Base-by-base conservation (phyloP, 2,329 filamentous ascomycete species). In the Rutstroemia sp. region DNA sequence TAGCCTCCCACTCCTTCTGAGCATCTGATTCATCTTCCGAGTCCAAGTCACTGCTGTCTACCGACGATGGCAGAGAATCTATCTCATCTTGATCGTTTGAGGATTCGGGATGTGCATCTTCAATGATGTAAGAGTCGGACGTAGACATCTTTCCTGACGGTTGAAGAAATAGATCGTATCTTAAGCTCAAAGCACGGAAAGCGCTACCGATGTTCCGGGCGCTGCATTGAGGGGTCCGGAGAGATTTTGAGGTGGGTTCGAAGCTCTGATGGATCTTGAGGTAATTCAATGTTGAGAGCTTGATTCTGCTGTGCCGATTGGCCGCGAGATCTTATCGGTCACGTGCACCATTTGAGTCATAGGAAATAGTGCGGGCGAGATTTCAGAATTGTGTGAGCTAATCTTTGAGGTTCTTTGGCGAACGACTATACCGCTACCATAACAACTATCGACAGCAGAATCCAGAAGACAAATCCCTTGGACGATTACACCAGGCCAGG, bases 1-100 rank as follows among this genome's bases (percentile, higher is more conserved):
- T 95, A 67, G 92, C 89, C 66, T 92, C 87, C 94, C 94, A 99
- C 74, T 99, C 92, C 59, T 82, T 82, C 72, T 99, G 92, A 9
- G 94, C 94, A 69, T 97, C 92, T 41, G 88, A 90, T 58, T 87
- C 77, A 16, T 16, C 77, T 50, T 87, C 82, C 34, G 75, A 77
- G 63, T 76, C 76, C 51, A 75, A 65, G 38, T 86, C 83, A 53
- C 75, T 75, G 56, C 73, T 77, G 58, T 73, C 70, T 48, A 74
- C 69, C 51, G 78, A 79, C 54, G 84, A 87, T 21, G 84, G 82
- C 21, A 87, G 76, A 54, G 83, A 85, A 69, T 84, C 82, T 64
- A 86, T 67, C 5, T 85, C 82, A 62, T 82, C 79, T 55, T 78
- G 73, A 57, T 83, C 78, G 72, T 67, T 81, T 50, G 76, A 75